Conservation (phyloP, 495 filamentous ascomycete genomes). For the Paragyromitra xinjiangensis region DNA sequence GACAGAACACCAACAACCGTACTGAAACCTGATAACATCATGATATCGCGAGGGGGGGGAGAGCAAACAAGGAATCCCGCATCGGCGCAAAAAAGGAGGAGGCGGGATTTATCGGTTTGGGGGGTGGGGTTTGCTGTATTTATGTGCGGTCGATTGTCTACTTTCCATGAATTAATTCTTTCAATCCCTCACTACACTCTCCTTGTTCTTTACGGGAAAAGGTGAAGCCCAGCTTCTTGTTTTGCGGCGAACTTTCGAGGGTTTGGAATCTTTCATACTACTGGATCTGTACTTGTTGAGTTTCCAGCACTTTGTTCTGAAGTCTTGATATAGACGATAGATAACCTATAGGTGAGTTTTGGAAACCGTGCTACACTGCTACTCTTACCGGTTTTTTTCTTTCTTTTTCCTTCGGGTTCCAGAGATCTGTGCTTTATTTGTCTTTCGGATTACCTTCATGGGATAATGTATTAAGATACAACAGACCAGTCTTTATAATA, state of each 20-base stretch:
- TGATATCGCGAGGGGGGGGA: slow-evolving; percentile 5
- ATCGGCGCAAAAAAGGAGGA: slow-evolving; percentile 7
- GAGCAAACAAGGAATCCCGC: slow-evolving; percentile 30
- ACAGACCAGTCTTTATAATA: slow-evolving; percentile 2
- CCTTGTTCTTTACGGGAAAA: slow-evolving; percentile 1
- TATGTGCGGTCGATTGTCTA: slow-evolving; percentile 24
- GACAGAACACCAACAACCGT: slow-evolving; percentile 31
- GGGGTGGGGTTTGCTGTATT: slow-evolving; percentile 28
- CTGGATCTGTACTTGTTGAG: slow-evolving; percentile 7
- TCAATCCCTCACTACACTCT: not conserved
- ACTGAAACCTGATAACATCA: slow-evolving; percentile 21
- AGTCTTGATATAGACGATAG: slow-evolving; percentile 9
- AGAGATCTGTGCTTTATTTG: slow-evolving; percentile 11
- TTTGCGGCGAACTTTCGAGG: not conserved
- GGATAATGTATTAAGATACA: not conserved
- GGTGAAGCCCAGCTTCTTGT: not conserved
- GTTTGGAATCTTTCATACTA: slow-evolving; percentile 15
- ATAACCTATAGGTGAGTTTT: slow-evolving; percentile 25
- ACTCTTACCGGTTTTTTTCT: not conserved
- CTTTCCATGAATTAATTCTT: not conserved
- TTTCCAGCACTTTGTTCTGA: not conserved
- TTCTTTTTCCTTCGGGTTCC: not conserved
- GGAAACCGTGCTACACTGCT: slow-evolving; percentile 3
- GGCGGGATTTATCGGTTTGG: slow-evolving; percentile 11
- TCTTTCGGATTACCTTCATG: not conserved